Percentiles rank a stretch among this genome's conserved stretches.
These are phyloP conservation scores for Lactifluus subvellereus DNA, from an alignment of 768 basidiomycete genomes.

Conservation along the genomic window DNA sequence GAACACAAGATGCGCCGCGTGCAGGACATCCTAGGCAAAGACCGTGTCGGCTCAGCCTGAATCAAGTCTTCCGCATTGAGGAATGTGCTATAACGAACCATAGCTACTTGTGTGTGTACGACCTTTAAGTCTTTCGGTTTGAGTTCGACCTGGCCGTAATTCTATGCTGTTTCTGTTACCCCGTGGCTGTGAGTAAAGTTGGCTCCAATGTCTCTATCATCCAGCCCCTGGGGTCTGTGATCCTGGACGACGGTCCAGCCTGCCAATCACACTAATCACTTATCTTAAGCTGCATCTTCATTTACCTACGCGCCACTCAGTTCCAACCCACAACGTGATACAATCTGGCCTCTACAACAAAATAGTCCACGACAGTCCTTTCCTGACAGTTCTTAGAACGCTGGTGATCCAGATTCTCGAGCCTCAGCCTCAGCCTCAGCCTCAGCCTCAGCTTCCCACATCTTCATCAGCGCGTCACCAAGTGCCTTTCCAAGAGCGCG, in stretches of 20 bases:
- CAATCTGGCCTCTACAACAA: background rate
- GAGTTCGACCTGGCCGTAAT: background rate
- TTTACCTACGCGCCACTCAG: too few species aligned
- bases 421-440: constrained; percentile 9
- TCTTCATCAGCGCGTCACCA: constrained; percentile 40
- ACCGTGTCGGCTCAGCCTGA: constrained; percentile 18
- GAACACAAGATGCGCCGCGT: constrained; percentile 76
- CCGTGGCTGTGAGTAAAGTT: background rate
- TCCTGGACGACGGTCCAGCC: too few species aligned
- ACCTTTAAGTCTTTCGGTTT: background rate
- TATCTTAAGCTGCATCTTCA: background rate
- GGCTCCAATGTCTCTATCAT: background rate
- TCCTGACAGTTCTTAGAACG: background rate
- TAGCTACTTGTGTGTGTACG: constrained; percentile 6
- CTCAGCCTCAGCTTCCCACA: constrained; percentile 21
- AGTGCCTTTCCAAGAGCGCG: constrained; percentile 50
- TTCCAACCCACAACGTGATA: background rate
- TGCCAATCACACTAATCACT: too few species aligned
- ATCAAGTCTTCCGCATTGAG: background rate
- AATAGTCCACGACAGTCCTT: background rate
- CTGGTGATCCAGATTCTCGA: constrained; percentile 10
- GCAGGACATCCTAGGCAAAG: constrained; percentile 60
- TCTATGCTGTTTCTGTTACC: background rate
- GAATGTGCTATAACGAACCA: background rate
- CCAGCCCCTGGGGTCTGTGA: too few species aligned